Percentiles rank a stretch among this genome's conserved stretches.
These are phyloP conservation scores for Carex pumila DNA, from an alignment of 176 grass and related monocot genomes.

Conservation along the genomic window DNA sequence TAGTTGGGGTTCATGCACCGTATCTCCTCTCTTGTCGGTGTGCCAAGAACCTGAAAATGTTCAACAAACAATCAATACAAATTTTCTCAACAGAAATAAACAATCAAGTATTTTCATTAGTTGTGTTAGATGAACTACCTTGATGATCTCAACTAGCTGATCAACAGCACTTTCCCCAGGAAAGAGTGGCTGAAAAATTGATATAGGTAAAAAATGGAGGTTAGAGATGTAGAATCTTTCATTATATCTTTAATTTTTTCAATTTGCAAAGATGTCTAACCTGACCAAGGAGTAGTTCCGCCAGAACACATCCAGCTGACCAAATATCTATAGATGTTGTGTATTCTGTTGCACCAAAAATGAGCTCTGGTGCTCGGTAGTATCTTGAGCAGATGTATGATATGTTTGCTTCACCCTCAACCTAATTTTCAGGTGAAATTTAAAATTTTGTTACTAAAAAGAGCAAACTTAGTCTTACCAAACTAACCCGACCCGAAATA, in stretches of 20 bases:
- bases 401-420: conserved; percentile 94
- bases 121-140: conserved; percentile 37
- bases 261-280: conserved; percentile 23
- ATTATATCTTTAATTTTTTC: not conserved
- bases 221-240: not conserved
- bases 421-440: conserved; percentile 32
- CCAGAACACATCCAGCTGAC: conserved; percentile 97
- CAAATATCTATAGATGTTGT: conserved; percentile 97
- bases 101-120: not conserved
- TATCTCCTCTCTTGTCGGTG: conserved; percentile 94
- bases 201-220: conserved; percentile 10
- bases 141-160: conserved; percentile 86
- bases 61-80: not conserved
- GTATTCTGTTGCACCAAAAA: conserved; percentile 95
- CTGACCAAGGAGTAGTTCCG: conserved; percentile 91
- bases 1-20: conserved; percentile 97
- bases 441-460: not conserved
- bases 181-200: conserved; percentile 63
- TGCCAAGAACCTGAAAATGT: conserved; percentile 70
- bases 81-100: not conserved
- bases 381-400: conserved; percentile 98
- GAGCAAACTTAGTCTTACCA: not conserved
- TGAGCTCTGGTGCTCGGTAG: conserved; percentile 95
- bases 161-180: conserved; percentile 82
- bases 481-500: no score